These are phyloP conservation scores for Platanus orientalis DNA, from an alignment of 164 flowering plant genomes.

Conservation along the genomic window DNA sequence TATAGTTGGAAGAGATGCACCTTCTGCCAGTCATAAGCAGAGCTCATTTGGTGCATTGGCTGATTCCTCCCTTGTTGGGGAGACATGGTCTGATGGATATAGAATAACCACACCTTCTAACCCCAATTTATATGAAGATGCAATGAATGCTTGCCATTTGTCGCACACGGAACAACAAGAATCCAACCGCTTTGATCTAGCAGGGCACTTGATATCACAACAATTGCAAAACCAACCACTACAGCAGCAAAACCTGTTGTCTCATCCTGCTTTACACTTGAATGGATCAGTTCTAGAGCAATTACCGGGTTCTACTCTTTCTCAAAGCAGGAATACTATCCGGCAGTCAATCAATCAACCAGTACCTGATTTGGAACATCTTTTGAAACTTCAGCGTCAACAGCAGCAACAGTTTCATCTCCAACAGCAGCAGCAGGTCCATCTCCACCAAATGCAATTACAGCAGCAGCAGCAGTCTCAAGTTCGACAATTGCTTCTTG, in stretches of 20 bases:
- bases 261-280: constrained; percentile 28
- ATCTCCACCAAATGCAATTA: constrained; percentile 29
- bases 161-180: constrained; percentile 49
- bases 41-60: constrained; percentile 25
- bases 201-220: constrained; percentile 47
- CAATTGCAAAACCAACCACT: constrained; percentile 57
- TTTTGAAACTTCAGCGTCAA: constrained; percentile 45
- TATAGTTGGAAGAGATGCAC: constrained; percentile 28
- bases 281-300: constrained; percentile 48
- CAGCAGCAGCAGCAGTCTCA: constrained; percentile 59
- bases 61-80: constrained; percentile 38
- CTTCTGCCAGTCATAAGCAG: constrained; percentile 16
- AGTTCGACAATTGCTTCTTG: constrained; percentile 50
- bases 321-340: constrained; percentile 24
- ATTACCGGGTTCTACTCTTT: constrained; percentile 20
- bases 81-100: constrained; percentile 50
- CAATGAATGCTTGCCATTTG: constrained; percentile 31
- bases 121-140: constrained; percentile 33
- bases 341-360: constrained; percentile 40
- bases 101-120: constrained; percentile 32
- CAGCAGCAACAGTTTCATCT: constrained; percentile 47
- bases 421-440: constrained; percentile 32
- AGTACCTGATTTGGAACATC: constrained; percentile 48
- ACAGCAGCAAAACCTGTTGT: constrained; percentile 40
- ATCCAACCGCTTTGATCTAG: constrained; percentile 33